Conservation (phyloP, 768 basidiomycete species). For the Macrocybe gigantea region DNA sequence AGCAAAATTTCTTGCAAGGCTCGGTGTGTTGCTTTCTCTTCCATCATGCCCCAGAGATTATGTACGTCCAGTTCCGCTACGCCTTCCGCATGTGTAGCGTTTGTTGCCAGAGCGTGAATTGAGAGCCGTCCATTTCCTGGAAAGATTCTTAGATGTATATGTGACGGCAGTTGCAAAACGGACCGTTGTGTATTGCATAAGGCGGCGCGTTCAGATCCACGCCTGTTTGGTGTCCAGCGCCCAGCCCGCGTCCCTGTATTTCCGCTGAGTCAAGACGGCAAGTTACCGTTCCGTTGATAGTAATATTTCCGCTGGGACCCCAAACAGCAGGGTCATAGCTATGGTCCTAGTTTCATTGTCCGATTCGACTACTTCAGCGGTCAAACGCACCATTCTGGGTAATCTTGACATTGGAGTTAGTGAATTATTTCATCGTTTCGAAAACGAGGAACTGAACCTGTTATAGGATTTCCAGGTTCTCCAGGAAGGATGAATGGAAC, state of each 20-base stretch:
- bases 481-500: conserved; percentile 55
- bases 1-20: conserved; percentile 49
- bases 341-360: neutral
- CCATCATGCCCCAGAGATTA: conserved; percentile 69
- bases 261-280: conserved; percentile 23
- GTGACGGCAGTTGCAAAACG: conserved; percentile 5
- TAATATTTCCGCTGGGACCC: conserved; percentile 72
- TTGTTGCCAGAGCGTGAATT: conserved; percentile 54
- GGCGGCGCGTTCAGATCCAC: conserved; percentile 53
- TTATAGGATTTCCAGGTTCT: conserved; percentile 42
- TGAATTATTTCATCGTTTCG: conserved; percentile 1
- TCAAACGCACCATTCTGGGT: conserved; percentile 59
- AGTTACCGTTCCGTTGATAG: conserved; percentile 59
- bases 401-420: conserved; percentile 25
- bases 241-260: conserved; percentile 39
- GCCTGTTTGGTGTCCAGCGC: conserved; percentile 40
- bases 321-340: conserved; percentile 60
- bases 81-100: conserved; percentile 64
- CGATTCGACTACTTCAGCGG: neutral
- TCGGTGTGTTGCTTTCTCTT: conserved; percentile 58
- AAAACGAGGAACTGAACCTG: conserved; percentile 17
- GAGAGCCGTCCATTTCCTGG: conserved; percentile 49
- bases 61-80: conserved; percentile 61
- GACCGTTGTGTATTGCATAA: conserved; percentile 71
- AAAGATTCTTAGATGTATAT: neutral